Conservation (phyloP, 352 stramenopile genomes). For the Blastocystis sp. region DNA sequence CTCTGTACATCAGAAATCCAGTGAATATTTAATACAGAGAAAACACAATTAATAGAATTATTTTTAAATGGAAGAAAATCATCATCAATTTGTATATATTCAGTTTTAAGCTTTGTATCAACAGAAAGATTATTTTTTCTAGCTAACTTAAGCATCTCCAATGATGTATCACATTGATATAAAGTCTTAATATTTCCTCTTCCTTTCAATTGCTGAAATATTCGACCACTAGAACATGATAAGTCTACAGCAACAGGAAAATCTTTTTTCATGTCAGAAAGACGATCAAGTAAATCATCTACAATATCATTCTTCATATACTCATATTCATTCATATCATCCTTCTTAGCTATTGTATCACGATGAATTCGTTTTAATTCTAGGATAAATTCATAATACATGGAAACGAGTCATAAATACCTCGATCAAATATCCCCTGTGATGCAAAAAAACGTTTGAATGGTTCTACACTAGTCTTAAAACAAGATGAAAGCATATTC, state of each 20-base stretch:
- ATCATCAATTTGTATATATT: constrained; percentile 33
- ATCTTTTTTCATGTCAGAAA: constrained; percentile 16
- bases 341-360: constrained; percentile 4
- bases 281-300: constrained; percentile 15
- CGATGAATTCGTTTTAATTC: constrained; percentile 9
- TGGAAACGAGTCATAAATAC: not conserved
- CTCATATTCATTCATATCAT: constrained; percentile 19
- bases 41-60: too few species aligned
- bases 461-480: not conserved
- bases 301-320: constrained; percentile 25
- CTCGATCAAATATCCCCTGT: constrained; percentile 18
- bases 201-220: not conserved
- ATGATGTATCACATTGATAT: constrained; percentile 32
- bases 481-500: too few species aligned
- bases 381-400: not conserved
- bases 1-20: too few species aligned
- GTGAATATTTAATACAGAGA: too few species aligned
- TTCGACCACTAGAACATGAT: constrained; percentile 18
- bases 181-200: constrained; percentile 14
- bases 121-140: not conserved
- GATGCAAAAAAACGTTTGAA: constrained; percentile 11
- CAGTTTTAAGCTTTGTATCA: not conserved
- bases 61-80: constrained; percentile 34
- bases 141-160: constrained; percentile 19
- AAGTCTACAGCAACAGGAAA: constrained; percentile 33